phyloP scores from a whole-genome alignment of 176 grass and related monocot genomes.

The Tillandsia fasciculata region DNA sequence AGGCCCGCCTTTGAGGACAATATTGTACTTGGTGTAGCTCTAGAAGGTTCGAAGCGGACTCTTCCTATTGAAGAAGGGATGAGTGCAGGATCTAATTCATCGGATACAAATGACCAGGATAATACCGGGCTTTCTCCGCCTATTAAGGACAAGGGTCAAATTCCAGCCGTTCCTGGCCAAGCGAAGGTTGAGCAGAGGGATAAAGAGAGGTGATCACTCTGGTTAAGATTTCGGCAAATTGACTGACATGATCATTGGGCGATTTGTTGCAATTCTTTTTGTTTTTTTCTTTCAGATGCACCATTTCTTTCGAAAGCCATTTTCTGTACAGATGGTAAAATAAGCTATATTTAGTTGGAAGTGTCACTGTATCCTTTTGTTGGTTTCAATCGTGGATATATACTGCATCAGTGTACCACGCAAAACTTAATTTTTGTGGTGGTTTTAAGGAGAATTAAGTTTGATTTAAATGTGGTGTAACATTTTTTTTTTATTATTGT shows the following conservation, averaged over 20 bases:
- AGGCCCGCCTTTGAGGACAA: slow-evolving; percentile 83
- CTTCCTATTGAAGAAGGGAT: slow-evolving; percentile 79
- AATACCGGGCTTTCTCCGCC: slow-evolving; percentile 35
- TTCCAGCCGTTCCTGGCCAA: slow-evolving; percentile 21
- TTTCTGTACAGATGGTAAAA: background rate
- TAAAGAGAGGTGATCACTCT: slow-evolving; percentile 29
- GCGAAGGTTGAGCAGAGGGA: slow-evolving; percentile 45
- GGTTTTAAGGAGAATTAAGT: background rate
- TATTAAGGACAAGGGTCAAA: slow-evolving; percentile 47
- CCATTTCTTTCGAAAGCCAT: background rate
- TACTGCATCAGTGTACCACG: background rate
- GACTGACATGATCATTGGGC: background rate
- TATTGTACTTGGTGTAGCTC: slow-evolving; percentile 89
- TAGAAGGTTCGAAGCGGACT: slow-evolving; percentile 88
- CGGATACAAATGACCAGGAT: slow-evolving; percentile 54
- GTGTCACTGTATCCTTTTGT: background rate
- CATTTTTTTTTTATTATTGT: too few species aligned
- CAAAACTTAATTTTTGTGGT: background rate
- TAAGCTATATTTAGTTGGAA: background rate
- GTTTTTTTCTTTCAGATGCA: background rate
- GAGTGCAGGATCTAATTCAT: slow-evolving; percentile 34
- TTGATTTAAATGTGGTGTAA: background rate
- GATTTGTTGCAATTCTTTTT: background rate
- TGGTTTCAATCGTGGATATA: background rate
- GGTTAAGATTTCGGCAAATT: background rate